These are phyloP conservation scores for Puccinia novopanici DNA, from an alignment of 1,284 basidiomycete species.

Conservation along the genomic window DNA sequence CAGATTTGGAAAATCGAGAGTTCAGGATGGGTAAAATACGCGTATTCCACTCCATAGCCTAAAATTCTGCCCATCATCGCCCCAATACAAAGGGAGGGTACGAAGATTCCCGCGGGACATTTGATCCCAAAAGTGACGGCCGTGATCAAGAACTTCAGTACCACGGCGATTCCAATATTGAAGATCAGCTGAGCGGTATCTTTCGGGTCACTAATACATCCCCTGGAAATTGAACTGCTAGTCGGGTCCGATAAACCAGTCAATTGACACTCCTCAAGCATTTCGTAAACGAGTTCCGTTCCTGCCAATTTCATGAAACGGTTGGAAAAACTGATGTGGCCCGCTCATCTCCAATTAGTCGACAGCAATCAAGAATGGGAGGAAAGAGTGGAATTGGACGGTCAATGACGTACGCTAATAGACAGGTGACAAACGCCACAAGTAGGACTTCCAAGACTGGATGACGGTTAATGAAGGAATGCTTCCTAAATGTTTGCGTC, in stretches of 20 bases:
- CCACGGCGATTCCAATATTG: not conserved
- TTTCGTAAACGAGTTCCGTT: conserved; percentile 76
- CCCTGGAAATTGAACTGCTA: conserved; percentile 53
- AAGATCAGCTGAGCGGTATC: conserved; percentile 56
- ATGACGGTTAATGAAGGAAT: conserved; percentile 75
- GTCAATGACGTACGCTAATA: conserved; percentile 10
- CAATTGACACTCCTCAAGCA: conserved; percentile 61
- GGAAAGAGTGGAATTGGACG: not conserved
- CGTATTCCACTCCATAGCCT: conserved; percentile 78
- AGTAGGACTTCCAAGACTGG: conserved; percentile 81
- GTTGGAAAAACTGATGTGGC: conserved; percentile 70
- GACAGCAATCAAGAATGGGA: not conserved
- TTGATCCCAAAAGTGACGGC: conserved; percentile 37
- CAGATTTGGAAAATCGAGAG: conserved; percentile 70
- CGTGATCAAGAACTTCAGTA: conserved; percentile 25
- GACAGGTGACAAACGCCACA: conserved; percentile 63
- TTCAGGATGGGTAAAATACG: conserved; percentile 71
- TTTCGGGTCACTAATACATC: conserved; percentile 7
- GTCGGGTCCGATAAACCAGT: conserved; percentile 62
- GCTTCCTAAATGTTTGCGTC: conserved; percentile 78
- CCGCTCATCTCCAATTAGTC: not conserved
- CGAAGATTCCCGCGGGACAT: conserved; percentile 81
- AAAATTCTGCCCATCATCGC: conserved; percentile 88
- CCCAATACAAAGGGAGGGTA: conserved; percentile 94
- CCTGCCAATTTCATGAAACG: conserved; percentile 90